Evolutionary conservation across 805 yeast species (phyloP), one percentile per base, ranked within the genome.

Genomic region (Phaffomyces antillensis): DNA sequence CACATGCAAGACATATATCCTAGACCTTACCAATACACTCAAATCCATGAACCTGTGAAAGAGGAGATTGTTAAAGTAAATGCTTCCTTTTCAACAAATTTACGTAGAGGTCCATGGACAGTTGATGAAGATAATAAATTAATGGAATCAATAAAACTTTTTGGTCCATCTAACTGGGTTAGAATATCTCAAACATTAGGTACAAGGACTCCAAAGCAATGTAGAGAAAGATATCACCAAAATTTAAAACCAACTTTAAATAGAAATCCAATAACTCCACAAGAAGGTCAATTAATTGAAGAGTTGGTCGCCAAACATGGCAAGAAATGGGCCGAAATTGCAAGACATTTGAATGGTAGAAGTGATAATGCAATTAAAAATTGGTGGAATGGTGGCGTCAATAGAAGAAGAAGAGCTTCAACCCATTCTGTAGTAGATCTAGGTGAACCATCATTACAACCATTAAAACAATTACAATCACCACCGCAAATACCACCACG

Each of bases 351-450:
- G 46, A 83, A 85, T 50, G 96, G 96, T 2, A 70, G 96, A 43
- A 75, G 84, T n/a, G 96, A 88, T 63, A 88, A 87, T 62, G 89
- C 95, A 18, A 86, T 87, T 55, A 87, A 87, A 61, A 89, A 89
- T 65, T 89, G 96, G 96, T 88, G 96, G 96, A 87, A 87, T 59
- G 95, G 96, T 5, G 95, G 96, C 9, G 91, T 95, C 13, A 87
- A 86, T 60, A 72, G 95, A 48, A 70, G 96, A 49, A 75, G 93
- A 56, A 68, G 88, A 51, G 72, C 73, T 26, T 61, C 70, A 2
- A 60, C 64, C 11, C 60, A 61, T 31, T 58, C 64, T 7, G 45
- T 54, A 9, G 32, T 52, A 8, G 54, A 51, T 17, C 26, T 32
- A 28, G 11, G 13, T 11, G 30, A 28, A 2, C 13, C 30, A 28